Percentiles rank a stretch among this genome's conserved stretches.
phyloP scores from a whole-genome alignment of 2,329 filamentous ascomycete genomes.

The Lithohypha guttulata region DNA sequence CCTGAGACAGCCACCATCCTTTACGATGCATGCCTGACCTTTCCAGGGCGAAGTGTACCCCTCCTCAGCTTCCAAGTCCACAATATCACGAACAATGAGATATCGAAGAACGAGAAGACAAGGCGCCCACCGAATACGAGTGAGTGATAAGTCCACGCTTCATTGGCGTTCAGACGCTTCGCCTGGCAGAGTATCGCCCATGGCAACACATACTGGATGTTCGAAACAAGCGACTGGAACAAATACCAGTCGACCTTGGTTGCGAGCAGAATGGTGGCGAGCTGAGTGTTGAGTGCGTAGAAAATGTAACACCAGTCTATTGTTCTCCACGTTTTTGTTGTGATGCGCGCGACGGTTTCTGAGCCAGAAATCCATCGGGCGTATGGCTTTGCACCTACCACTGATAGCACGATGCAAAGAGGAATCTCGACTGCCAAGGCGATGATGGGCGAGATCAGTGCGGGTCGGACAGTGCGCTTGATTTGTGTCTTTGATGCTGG shows the following conservation, averaged over 20 bases:
- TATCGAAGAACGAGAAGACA: constrained; percentile 53
- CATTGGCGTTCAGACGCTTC: constrained; percentile 35
- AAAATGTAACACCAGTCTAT: constrained; percentile 60
- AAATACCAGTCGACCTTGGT: constrained; percentile 58
- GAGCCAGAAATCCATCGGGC: constrained; percentile 52
- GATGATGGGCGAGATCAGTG: constrained; percentile 42
- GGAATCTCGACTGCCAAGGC: constrained; percentile 51
- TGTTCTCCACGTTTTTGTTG: constrained; percentile 54
- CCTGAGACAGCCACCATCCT: too few relatives aligned
- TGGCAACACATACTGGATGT: constrained; percentile 57
- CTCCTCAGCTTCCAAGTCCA: constrained; percentile 44
- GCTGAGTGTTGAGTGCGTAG: constrained; percentile 54
- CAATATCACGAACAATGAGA: constrained; percentile 40
- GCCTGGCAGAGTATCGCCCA: constrained; percentile 54
- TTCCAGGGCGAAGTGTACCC: constrained; percentile 23
- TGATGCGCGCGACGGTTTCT: constrained; percentile 47
- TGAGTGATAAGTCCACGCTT: constrained; percentile 58
- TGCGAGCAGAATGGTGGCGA: constrained; percentile 54
- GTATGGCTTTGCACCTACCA: constrained; percentile 49
- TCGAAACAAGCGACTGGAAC: constrained; percentile 55
- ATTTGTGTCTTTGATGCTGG: constrained; percentile 27
- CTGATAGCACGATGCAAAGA: constrained; percentile 51
- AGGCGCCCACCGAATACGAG: constrained; percentile 58
- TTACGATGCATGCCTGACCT: too few relatives aligned
- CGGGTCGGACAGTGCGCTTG: constrained; percentile 39